A percentile compares a stretch with the other conserved stretches of the same genome.
Conservation (phyloP, 1,284 basidiomycete genomes). For the Puccinia triticina region DNA sequence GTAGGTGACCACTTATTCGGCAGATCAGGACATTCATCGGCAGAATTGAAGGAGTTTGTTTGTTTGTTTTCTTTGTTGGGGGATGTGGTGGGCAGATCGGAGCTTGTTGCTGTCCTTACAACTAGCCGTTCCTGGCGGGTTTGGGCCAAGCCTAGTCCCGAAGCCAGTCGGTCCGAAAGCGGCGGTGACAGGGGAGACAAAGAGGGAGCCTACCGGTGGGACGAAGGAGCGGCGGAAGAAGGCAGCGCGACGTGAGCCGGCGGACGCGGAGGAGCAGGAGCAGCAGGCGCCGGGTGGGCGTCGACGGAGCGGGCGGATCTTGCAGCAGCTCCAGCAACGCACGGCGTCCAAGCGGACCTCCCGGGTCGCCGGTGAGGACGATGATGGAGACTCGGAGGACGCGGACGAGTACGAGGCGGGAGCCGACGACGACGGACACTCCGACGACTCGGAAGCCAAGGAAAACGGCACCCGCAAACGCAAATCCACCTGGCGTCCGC, state of each 20-base stretch:
- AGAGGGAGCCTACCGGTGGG: not conserved
- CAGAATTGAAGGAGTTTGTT: too few species aligned
- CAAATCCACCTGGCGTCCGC: slow-evolving; percentile 13
- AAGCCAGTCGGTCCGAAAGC: not conserved
- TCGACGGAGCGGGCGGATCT: slow-evolving; percentile 35
- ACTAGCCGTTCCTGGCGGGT: slow-evolving; percentile 25
- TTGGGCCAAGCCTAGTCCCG: slow-evolving; percentile 9
- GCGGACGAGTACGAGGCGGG: not conserved
- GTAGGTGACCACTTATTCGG: slow-evolving; percentile 13
- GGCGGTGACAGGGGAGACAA: not conserved
- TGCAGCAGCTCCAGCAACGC: slow-evolving; percentile 5
- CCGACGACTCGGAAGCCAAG: slow-evolving; percentile 23
- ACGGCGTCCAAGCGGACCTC: not conserved
- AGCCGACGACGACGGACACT: not conserved
- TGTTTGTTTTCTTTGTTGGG: too few species aligned
- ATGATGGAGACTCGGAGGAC: not conserved
- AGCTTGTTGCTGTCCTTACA: slow-evolving; percentile 43
- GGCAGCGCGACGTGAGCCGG: not conserved
- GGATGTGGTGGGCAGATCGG: slow-evolving; percentile 41
- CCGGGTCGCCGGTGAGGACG: not conserved
- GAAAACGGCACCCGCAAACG: slow-evolving; percentile 21
- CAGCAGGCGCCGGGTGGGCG: not conserved
- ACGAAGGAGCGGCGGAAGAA: slow-evolving; percentile 4
- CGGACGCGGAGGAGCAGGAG: not conserved
- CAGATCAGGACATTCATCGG: too few species aligned